Evolutionary conservation across 164 flowering plant species (phyloP), one percentile per base, ranked within the genome.

Genomic region (Tinospora cordifolia): DNA sequence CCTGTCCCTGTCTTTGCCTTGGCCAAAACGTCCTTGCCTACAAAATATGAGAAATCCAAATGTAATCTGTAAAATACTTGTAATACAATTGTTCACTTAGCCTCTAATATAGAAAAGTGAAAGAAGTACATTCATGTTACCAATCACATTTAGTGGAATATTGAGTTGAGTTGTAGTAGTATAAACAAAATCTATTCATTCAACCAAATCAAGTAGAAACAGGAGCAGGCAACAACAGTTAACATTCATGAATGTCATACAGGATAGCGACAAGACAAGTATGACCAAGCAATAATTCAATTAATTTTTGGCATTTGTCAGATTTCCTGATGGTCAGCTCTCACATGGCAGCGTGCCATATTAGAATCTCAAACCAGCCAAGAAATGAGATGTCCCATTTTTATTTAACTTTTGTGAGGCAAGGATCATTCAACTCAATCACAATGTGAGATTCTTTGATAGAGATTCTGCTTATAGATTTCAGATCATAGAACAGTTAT

Each of bases 1-100:
- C 99, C 99, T 36, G 99, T 95, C 78, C 99, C 99, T 46, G 99
- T 95, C 75, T 73, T 92, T 72, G 99, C 99, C 82, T 87, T 95
- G 54, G 99, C 98, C 74, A 95, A 77, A 24, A 95, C 97, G 81
- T 95, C 99, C 89, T 91, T 95, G 70, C 99, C 99, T 95, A 65
- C n/a, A 78, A 65, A 67, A 76, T 9, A 77, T n/a, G 79, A 49
- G 7, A 19, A 38, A 70, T 9, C 22, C 57, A 40, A 62, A 38
- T 62, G 64, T 57, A 34, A 38, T 49, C 21, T 17, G n/a, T 46
- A 26, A 63, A 30, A 30, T 30, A 30, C 36, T 30, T 30, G 36
- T 30, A 30, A 30, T 30, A 30, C 4, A 30, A 30, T 4, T 30
- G 36, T 30, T 30, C 2, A 30, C 36, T 30, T 30, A 30, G 36